These are phyloP conservation scores for Talaromyces trachyspermus DNA, from an alignment of 495 filamentous ascomycete species.

Conservation along the genomic window DNA sequence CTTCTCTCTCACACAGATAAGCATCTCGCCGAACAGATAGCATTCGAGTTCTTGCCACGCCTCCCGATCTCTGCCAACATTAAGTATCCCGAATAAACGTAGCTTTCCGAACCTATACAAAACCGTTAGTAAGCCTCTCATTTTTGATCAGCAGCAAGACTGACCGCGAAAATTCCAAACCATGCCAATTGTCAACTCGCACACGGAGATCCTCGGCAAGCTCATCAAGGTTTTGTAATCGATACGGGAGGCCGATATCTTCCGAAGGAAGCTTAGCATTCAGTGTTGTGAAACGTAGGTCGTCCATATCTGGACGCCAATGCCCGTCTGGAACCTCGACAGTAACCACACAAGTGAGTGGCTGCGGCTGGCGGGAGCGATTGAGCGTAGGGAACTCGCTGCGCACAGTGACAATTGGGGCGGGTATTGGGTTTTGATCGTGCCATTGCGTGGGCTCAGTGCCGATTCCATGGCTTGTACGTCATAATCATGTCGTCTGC, in stretches of 20 bases:
- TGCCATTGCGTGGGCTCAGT: constrained; percentile 57
- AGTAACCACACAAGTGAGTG: constrained; percentile 86
- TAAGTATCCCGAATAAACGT: constrained; percentile 81
- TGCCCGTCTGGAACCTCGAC: constrained; percentile 91
- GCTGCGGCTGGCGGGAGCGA: constrained; percentile 89
- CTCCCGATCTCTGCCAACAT: constrained; percentile 91
- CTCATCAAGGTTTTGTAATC: constrained; percentile 60
- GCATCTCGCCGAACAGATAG: constrained; percentile 97
- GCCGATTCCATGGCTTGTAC: constrained; percentile 93
- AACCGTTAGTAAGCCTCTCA: constrained; percentile 6
- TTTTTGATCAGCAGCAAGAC: constrained; percentile 9
- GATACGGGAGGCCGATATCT: constrained; percentile 26
- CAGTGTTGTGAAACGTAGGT: constrained; percentile 59
- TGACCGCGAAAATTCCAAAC: constrained; percentile 86
- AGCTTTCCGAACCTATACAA: constrained; percentile 78
- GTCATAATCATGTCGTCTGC: constrained; percentile 85
- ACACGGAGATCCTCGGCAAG: constrained; percentile 79
- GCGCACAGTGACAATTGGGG: constrained; percentile 83
- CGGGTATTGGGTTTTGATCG: constrained; percentile 86
- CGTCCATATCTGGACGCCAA: constrained; percentile 81
- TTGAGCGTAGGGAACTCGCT: constrained; percentile 95
- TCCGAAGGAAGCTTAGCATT: constrained; percentile 46
- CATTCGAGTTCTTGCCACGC: constrained; percentile 99
- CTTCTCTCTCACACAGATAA: constrained; percentile 99
- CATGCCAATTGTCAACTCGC: constrained; percentile 97